phyloP scores from a whole-genome alignment of 2,329 filamentous ascomycete species.

The Curvularia verruculosa region DNA sequence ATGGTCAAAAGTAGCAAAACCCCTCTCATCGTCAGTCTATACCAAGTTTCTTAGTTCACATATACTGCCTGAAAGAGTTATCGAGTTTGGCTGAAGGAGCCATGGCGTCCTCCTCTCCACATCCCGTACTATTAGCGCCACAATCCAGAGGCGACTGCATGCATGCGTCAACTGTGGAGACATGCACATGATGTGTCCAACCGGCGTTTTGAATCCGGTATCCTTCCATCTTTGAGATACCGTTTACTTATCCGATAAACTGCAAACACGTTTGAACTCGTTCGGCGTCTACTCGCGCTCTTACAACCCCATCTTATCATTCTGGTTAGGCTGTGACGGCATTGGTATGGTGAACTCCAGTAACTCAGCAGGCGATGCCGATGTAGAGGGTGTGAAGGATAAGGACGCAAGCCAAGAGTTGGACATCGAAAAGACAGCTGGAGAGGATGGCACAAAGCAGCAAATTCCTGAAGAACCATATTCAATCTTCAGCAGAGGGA shows the following conservation, averaged over 20 bases:
- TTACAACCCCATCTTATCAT: neutral
- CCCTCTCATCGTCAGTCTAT: neutral
- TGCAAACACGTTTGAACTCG: neutral
- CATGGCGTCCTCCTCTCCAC: slow-evolving; percentile 5
- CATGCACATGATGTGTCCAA: slow-evolving; percentile 4
- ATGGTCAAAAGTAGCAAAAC: slow-evolving; percentile 4
- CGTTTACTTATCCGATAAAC: neutral
- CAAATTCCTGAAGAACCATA: slow-evolving; percentile 38
- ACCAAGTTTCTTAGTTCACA: neutral
- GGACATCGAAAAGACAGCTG: slow-evolving; percentile 26
- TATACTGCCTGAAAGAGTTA: slow-evolving; percentile 2
- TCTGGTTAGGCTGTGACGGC: neutral
- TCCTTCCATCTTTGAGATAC: neutral
- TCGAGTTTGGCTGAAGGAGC: neutral
- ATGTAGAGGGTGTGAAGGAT: neutral
- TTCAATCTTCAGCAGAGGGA: slow-evolving; percentile 35
- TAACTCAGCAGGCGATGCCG: neutral
- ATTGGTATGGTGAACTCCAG: slow-evolving; percentile 4
- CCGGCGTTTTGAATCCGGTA: neutral
- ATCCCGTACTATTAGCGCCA: slow-evolving; percentile 13
- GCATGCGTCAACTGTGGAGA: slow-evolving; percentile 2
- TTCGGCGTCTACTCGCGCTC: neutral
- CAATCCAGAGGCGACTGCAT: slow-evolving; percentile 8
- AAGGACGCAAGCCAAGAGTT: slow-evolving; percentile 5
- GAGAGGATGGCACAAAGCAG: slow-evolving; percentile 19